These are phyloP conservation scores for Panicum virgatum DNA, from an alignment of 202 grass and related monocot genomes.

Conservation along the genomic window DNA sequence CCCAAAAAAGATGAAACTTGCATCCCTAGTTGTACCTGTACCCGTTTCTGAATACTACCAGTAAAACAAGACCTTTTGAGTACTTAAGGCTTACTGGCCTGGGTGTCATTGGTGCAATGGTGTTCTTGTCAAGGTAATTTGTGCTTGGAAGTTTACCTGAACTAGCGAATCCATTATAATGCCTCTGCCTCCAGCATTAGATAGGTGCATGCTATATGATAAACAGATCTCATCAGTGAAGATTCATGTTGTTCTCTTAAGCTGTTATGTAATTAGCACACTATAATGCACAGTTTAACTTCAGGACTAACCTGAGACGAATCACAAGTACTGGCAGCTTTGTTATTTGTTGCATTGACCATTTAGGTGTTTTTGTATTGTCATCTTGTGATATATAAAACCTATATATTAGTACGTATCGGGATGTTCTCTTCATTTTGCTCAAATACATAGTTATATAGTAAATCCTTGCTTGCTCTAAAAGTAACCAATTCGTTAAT, in stretches of 20 bases:
- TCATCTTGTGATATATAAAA: background rate
- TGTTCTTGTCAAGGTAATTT: constrained; percentile 92
- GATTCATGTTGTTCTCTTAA: constrained; percentile 2
- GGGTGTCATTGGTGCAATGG: constrained; percentile 96
- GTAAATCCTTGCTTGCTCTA: background rate
- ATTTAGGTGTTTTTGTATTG: background rate
- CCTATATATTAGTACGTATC: background rate
- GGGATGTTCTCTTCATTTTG: background rate
- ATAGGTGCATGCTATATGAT: constrained; percentile 17
- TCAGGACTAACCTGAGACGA: background rate
- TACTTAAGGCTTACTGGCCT: constrained; percentile 92
- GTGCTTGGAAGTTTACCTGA: background rate
- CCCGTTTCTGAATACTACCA: constrained; percentile 94
- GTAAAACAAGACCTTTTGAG: constrained; percentile 95
- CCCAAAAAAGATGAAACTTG: no score
- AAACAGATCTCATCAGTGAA: background rate
- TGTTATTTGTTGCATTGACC: constrained; percentile 10
- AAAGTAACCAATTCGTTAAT: background rate
- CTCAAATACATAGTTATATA: background rate
- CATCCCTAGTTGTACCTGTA: no score
- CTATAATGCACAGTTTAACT: background rate
- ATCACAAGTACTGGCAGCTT: background rate
- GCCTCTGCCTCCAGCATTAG: background rate
- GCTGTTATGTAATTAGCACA: background rate
- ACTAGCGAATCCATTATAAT: background rate